Evolutionary conservation across 768 basidiomycete genomes (phyloP).

Genomic region (Suillus placidus): DNA sequence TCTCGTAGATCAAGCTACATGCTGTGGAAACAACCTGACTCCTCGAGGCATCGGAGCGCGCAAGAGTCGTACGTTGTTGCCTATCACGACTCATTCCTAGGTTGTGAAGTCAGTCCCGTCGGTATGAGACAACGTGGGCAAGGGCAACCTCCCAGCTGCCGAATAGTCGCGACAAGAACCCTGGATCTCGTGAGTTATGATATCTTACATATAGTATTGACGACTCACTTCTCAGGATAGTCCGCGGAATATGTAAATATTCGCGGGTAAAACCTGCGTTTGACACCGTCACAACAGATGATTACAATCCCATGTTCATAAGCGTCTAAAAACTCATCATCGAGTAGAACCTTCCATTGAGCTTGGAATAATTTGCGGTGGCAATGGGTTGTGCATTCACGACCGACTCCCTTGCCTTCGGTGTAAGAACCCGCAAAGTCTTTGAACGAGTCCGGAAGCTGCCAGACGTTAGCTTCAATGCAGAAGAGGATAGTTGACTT

Average conservation of each 20-base stretch:
- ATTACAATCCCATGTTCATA: slow-evolving; percentile 22
- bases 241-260: slow-evolving; percentile 35
- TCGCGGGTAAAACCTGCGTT: slow-evolving; percentile 21
- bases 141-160: slow-evolving; percentile 41
- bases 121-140: slow-evolving; percentile 41
- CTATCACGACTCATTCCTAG: slow-evolving; percentile 34
- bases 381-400: slow-evolving; percentile 16
- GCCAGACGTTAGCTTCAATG: too few relatives aligned
- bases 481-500: too few relatives aligned
- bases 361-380: slow-evolving; percentile 20
- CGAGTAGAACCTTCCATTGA: slow-evolving; percentile 16
- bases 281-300: slow-evolving; percentile 15
- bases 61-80: background rate
- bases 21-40: slow-evolving; percentile 1
- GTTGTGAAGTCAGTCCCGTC: slow-evolving; percentile 29
- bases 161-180: slow-evolving; percentile 40
- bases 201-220: background rate
- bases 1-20: slow-evolving; percentile 2
- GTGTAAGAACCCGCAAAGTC: slow-evolving; percentile 4
- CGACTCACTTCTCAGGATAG: slow-evolving; percentile 37
- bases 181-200: slow-evolving; percentile 18
- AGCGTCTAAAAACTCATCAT: slow-evolving; percentile 18
- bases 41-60: background rate
- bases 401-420: background rate
- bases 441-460: slow-evolving; percentile 19